Percentiles rank a stretch among this genome's conserved stretches.
Conservation (phyloP, 257 asterid species). For the Solanum sitiens region DNA sequence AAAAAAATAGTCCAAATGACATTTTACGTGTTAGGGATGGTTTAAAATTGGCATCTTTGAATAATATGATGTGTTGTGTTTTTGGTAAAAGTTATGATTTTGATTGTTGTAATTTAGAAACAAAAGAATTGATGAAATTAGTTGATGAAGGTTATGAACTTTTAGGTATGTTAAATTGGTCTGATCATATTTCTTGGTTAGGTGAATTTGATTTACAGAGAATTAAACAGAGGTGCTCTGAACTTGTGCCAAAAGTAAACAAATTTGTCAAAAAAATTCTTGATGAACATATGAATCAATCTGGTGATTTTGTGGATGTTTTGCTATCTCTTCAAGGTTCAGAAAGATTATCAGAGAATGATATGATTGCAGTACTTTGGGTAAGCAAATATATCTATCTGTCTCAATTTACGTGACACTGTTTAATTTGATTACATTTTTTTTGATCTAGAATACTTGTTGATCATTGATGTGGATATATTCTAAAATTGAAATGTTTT, state of each 20-base stretch:
- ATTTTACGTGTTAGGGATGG: conserved; percentile 42
- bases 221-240: conserved; percentile 48
- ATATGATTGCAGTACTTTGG: conserved; percentile 88
- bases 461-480: background rate
- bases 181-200: conserved; percentile 62
- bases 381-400: conserved; percentile 21
- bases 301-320: conserved; percentile 50
- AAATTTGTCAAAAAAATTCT: conserved; percentile 43
- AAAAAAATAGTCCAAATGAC: background rate
- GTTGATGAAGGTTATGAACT: conserved; percentile 68
- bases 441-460: background rate
- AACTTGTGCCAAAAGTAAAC: conserved; percentile 58
- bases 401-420: background rate
- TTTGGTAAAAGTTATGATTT: conserved; percentile 46
- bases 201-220: conserved; percentile 54
- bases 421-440: too few species aligned
- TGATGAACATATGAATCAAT: conserved; percentile 20
- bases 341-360: conserved; percentile 51
- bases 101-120: conserved; percentile 9
- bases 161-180: conserved; percentile 55
- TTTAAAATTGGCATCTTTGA: conserved; percentile 55
- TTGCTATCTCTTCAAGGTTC: conserved; percentile 46
- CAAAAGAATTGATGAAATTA: conserved; percentile 28
- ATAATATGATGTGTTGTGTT: conserved; percentile 66
- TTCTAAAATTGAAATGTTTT: too few species aligned